Percentiles rank a stretch among this genome's conserved stretches.
phyloP scores from a whole-genome alignment of 2,329 filamentous ascomycete genomes.

The Venturia oleaginea region DNA sequence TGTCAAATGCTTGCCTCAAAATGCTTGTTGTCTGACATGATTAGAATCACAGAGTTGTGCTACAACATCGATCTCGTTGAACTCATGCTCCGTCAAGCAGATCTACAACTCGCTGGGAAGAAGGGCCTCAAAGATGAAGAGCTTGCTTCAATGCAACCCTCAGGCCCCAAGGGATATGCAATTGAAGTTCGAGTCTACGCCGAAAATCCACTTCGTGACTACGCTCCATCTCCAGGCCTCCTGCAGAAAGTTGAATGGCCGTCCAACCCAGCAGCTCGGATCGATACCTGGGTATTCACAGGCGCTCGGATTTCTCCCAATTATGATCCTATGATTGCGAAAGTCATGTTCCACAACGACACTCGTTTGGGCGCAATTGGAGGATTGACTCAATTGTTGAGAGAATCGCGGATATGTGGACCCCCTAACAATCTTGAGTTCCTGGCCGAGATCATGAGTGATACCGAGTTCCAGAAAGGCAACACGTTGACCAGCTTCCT shows the following conservation, averaged over 20 bases:
- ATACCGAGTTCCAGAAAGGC: slow-evolving; percentile 38
- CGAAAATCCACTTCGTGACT: slow-evolving; percentile 50
- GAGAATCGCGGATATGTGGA: slow-evolving; percentile 39
- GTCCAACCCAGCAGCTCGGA: slow-evolving; percentile 38
- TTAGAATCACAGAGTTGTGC: slow-evolving; percentile 44
- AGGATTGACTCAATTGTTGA: slow-evolving; percentile 35
- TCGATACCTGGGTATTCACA: slow-evolving; percentile 56
- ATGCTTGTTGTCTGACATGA: not conserved
- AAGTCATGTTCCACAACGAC: slow-evolving; percentile 46
- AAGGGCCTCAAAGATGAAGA: slow-evolving; percentile 34
- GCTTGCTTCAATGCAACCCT: slow-evolving; percentile 35
- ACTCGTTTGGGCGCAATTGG: slow-evolving; percentile 35
- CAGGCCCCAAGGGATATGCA: slow-evolving; percentile 37
- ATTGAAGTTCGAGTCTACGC: slow-evolving; percentile 49
- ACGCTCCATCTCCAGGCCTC: slow-evolving; percentile 49
- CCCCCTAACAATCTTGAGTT: slow-evolving; percentile 52
- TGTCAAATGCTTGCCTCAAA: not conserved
- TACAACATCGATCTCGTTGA: slow-evolving; percentile 46
- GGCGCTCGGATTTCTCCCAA: slow-evolving; percentile 48
- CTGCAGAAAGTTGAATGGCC: slow-evolving; percentile 50
- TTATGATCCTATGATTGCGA: slow-evolving; percentile 51
- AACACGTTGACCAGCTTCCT: slow-evolving; percentile 50
- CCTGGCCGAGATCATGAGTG: slow-evolving; percentile 40
- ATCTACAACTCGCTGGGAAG: slow-evolving; percentile 38
- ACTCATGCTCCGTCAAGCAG: slow-evolving; percentile 48